Conservation (phyloP, 2,329 filamentous ascomycete genomes). For the Pleoardoris graminearum region DNA sequence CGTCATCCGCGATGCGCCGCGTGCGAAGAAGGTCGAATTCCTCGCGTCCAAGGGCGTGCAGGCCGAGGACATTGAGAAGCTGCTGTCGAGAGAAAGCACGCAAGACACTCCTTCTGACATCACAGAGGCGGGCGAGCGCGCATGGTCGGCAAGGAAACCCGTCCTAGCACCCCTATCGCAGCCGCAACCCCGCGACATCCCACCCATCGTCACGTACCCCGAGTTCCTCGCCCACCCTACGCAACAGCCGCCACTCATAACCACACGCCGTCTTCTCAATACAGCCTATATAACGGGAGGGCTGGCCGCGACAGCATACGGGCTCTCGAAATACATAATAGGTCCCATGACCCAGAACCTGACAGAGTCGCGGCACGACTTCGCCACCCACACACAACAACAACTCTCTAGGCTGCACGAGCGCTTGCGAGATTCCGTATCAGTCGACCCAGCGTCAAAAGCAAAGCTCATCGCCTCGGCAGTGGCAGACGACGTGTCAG, state of each 20-base stretch:
- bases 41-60: constrained; percentile 75
- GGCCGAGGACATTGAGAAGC: constrained; percentile 66
- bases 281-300: constrained; percentile 61
- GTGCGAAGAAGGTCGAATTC: constrained; percentile 75
- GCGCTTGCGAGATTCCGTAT: constrained; percentile 63
- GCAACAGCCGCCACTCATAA: constrained; percentile 63
- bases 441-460: constrained; percentile 58
- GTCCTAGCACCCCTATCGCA: constrained; percentile 20
- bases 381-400: constrained; percentile 55
- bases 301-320: constrained; percentile 65
- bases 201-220: constrained; percentile 68
- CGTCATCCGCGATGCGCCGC: constrained; percentile 67
- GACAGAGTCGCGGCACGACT: constrained; percentile 60
- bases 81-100: constrained; percentile 54
- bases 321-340: constrained; percentile 69
- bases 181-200: constrained; percentile 48
- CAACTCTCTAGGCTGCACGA: constrained; percentile 61
- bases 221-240: constrained; percentile 64
- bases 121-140: constrained; percentile 27
- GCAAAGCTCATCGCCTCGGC: constrained; percentile 30
- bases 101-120: constrained; percentile 20
- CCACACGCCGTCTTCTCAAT: constrained; percentile 58
- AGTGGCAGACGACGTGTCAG: constrained; percentile 48
- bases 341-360: constrained; percentile 62
- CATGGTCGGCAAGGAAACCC: constrained; percentile 35